Evolutionary conservation across 345 rosid genomes (phyloP).

Genomic region (Hibiscus mutabilis): DNA sequence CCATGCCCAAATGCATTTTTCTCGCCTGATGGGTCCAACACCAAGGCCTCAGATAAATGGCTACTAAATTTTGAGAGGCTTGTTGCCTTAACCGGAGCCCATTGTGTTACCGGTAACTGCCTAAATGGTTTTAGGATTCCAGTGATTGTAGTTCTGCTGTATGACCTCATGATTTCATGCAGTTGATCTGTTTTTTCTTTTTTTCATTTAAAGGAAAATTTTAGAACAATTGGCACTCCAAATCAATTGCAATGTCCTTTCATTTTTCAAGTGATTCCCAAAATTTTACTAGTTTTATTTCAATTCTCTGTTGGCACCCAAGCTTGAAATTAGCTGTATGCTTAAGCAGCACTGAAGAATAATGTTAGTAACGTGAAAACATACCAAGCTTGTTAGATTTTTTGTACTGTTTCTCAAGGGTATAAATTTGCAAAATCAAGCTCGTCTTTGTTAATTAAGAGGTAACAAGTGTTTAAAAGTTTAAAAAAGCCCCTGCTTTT

Average conservation of each 20-base stretch:
- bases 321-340: not conserved
- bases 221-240: constrained; percentile 2
- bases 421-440: not conserved
- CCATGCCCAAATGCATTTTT: constrained; percentile 55
- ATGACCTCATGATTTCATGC: not conserved
- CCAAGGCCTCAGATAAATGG: constrained; percentile 58
- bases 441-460: not conserved
- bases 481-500: not conserved
- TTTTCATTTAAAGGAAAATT: not conserved
- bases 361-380: no score
- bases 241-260: constrained; percentile 8
- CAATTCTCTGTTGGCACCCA: not conserved
- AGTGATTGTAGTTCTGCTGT: not conserved
- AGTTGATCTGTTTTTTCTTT: not conserved
- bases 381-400: not conserved
- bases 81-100: not conserved
- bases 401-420: not conserved
- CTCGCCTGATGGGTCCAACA: constrained; percentile 51
- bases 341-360: not conserved
- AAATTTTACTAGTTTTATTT: not conserved
- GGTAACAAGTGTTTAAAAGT: not conserved
- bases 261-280: not conserved
- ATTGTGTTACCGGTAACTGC: not conserved
- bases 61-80: constrained; percentile 27
- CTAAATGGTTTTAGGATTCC: not conserved